phyloP scores from a whole-genome alignment of 306 rosid species.

The Quercus dentata region DNA sequence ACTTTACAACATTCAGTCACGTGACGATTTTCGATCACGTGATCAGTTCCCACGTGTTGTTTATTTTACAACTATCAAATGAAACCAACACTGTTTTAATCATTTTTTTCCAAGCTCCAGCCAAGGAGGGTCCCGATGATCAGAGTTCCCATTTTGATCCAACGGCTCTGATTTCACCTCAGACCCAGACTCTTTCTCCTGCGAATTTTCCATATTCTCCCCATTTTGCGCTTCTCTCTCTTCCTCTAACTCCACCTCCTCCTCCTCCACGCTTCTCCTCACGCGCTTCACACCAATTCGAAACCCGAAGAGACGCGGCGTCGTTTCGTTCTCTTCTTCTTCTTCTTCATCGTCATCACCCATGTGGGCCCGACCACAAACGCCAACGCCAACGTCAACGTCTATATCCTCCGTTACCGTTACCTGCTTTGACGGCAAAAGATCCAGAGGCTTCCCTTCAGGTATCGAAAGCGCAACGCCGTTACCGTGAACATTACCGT shows the following conservation, averaged over 20 bases:
- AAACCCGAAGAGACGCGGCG: constrained; percentile 78
- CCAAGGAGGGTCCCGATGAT: constrained; percentile 49
- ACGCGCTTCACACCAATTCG: constrained; percentile 71
- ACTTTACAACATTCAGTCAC: background rate
- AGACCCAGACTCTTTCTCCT: constrained; percentile 17
- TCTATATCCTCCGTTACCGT: constrained; percentile 8
- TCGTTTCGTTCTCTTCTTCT: constrained; percentile 10
- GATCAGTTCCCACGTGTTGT: background rate
- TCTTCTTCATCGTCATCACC: background rate
- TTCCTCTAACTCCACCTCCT: constrained; percentile 34
- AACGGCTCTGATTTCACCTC: constrained; percentile 54
- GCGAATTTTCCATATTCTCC: background rate
- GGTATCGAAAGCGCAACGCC: background rate
- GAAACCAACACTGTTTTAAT: background rate
- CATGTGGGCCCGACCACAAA: background rate
- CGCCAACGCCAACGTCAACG: background rate
- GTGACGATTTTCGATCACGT: background rate
- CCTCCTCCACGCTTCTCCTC: constrained; percentile 47
- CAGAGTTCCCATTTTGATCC: constrained; percentile 40
- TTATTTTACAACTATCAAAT: background rate
- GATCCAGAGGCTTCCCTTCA: constrained; percentile 48
- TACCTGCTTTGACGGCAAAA: constrained; percentile 28
- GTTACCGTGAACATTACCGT: too few relatives aligned
- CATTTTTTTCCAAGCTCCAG: constrained; percentile 58
- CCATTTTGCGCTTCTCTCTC: constrained; percentile 10